Evolutionary conservation across 768 basidiomycete genomes (phyloP).

Genomic region (Collybia nuda): DNA sequence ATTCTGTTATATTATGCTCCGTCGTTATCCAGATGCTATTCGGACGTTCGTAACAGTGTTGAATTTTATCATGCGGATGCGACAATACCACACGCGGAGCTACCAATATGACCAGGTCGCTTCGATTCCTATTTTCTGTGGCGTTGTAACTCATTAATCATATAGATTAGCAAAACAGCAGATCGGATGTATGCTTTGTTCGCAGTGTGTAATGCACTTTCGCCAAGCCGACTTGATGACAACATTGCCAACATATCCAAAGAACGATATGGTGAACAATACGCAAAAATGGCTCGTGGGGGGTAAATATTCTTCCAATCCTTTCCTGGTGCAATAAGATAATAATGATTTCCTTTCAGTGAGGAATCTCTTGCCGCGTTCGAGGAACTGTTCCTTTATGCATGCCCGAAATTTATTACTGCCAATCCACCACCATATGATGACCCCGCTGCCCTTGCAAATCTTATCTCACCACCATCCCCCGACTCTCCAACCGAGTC

Average conservation of each 20-base stretch:
- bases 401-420: slow-evolving; percentile 95
- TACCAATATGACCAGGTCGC: slow-evolving; percentile 95
- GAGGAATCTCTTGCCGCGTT: slow-evolving; percentile 77
- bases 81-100: slow-evolving; percentile 94
- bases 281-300: slow-evolving; percentile 82
- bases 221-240: slow-evolving; percentile 91
- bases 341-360: slow-evolving; percentile 27
- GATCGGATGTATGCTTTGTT: slow-evolving; percentile 98
- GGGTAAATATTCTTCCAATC: slow-evolving; percentile 32
- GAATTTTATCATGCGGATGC: slow-evolving; percentile 94
- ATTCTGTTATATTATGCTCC: slow-evolving; percentile 94
- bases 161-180: slow-evolving; percentile 92
- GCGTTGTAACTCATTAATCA: background rate
- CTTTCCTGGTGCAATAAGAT: background rate
- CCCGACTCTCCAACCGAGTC: slow-evolving; percentile 30
- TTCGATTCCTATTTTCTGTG: background rate
- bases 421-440: slow-evolving; percentile 96
- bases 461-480: slow-evolving; percentile 40
- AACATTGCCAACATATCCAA: slow-evolving; percentile 92
- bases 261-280: slow-evolving; percentile 92
- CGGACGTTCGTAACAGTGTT: slow-evolving; percentile 90
- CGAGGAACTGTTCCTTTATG: slow-evolving; percentile 91
- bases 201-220: slow-evolving; percentile 89
- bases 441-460: slow-evolving; percentile 60
- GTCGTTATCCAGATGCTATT: slow-evolving; percentile 93